Base-by-base conservation (phyloP, 257 asterid species). In the Penstemon davidsonii region DNA sequence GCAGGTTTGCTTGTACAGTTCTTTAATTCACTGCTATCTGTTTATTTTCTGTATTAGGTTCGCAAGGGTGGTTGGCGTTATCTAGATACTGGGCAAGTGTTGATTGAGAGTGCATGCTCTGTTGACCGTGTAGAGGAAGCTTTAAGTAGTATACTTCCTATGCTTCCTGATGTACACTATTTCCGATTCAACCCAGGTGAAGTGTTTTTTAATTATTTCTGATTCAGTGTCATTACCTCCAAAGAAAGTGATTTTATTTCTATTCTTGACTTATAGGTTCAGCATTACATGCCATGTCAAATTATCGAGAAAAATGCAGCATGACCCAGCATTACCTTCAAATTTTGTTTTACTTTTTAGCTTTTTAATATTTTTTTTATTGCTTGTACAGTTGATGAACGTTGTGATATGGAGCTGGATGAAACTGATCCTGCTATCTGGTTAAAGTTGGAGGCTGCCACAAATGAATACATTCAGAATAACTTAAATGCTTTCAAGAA, bases 51-150 rank as follows among this genome's bases (percentile, higher is more conserved):
- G 13, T 76, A 60, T 72, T 81, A 94, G 99, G 95, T 81, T 44
- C 89, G 97, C 56, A 88, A 81, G 79, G 97, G 99, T 59, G 99
- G 99, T 57, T 91, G 99, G 99, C 97, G 99, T 78, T 91, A 91
- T 79, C 70, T 91, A 63, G 97, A 94, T 80, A 94, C 97, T 71
- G 96, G 96, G 46, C 99, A 94, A 80, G 96, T 94, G 73, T 76
- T 94, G 86, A 87, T 94, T 70, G 97, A 94, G 79, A 94, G 99
- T 78, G 97, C 96, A 68, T 94, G 99, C 82, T 94, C 97, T 66
- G 96, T 88, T 74, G 99, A 94, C 69, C 92, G 99, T 58, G 99
- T 88, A 71, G 99, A 94, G 81, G 99, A 94, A 83, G 87, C 97
- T 69, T 83, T 94, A 73, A 84, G 93, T 76, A 83, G 97, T 62